These are phyloP conservation scores for Boletellus ananas DNA, from an alignment of 768 basidiomycete genomes.

Conservation along the genomic window DNA sequence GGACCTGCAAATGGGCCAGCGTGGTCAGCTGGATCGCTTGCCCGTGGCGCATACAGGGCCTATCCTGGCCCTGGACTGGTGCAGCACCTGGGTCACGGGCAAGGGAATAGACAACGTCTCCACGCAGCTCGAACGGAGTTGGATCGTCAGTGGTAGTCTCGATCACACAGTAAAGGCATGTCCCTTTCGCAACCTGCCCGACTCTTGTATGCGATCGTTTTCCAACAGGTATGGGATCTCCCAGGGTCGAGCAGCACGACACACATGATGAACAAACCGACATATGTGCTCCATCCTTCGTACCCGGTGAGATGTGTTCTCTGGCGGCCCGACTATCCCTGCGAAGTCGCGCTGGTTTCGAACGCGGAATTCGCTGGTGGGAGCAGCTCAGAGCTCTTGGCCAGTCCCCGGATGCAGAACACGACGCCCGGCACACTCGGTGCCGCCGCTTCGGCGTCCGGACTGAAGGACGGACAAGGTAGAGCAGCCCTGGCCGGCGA, in stretches of 20 bases:
- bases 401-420: slow-evolving; percentile 28
- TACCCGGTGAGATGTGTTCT: slow-evolving; percentile 69
- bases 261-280: slow-evolving; percentile 60
- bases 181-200: background rate
- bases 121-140: slow-evolving; percentile 42
- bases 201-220: slow-evolving; percentile 1
- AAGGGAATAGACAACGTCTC: slow-evolving; percentile 13
- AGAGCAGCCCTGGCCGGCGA: slow-evolving; percentile 39
- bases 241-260: slow-evolving; percentile 34
- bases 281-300: slow-evolving; percentile 69
- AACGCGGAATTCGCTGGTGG: slow-evolving; percentile 51
- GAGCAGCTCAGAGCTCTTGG: slow-evolving; percentile 18
- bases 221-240: slow-evolving; percentile 66
- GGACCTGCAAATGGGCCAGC: slow-evolving; percentile 77
- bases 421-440: slow-evolving; percentile 20
- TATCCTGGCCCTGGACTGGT: slow-evolving; percentile 75
- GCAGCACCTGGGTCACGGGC: slow-evolving; percentile 29
- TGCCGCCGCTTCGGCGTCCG: slow-evolving; percentile 3
- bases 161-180: slow-evolving; percentile 75
- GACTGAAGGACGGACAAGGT: slow-evolving; percentile 15
- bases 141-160: slow-evolving; percentile 77
- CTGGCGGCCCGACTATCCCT: slow-evolving; percentile 76
- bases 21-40: slow-evolving; percentile 67
- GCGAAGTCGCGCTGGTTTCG: slow-evolving; percentile 72
- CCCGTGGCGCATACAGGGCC: slow-evolving; percentile 71